Evolutionary conservation across 2,329 filamentous ascomycete genomes (phyloP).

Genomic region (Microthyrium microscopicum): DNA sequence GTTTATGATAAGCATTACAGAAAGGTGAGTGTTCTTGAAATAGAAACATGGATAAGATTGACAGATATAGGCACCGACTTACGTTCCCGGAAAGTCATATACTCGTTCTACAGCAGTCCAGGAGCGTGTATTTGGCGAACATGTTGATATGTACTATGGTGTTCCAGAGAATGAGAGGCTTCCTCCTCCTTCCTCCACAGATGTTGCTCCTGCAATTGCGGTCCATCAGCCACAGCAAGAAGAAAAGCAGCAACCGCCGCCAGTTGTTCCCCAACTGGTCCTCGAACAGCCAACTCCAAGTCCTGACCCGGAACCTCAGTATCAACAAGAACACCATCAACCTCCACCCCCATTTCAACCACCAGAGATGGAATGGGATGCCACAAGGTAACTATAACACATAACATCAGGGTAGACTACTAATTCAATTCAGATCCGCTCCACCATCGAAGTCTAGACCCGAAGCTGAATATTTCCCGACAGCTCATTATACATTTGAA

Average conservation of each 20-base stretch:
- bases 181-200: not conserved
- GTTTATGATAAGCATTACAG: slow-evolving; percentile 81
- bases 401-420: not conserved
- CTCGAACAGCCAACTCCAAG: slow-evolving; percentile 27
- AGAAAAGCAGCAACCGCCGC: slow-evolving; percentile 10
- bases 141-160: slow-evolving; percentile 10
- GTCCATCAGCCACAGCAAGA: slow-evolving; percentile 13
- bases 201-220: slow-evolving; percentile 4
- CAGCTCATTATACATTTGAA: slow-evolving; percentile 69
- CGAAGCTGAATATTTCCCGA: slow-evolving; percentile 72
- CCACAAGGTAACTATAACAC: slow-evolving; percentile 32
- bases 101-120: slow-evolving; percentile 10
- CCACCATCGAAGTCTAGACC: slow-evolving; percentile 53
- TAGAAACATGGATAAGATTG: not conserved
- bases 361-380: slow-evolving; percentile 46
- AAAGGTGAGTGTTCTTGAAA: slow-evolving; percentile 14
- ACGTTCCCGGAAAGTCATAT: slow-evolving; percentile 6
- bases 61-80: slow-evolving; percentile 1
- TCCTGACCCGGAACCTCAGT: slow-evolving; percentile 22
- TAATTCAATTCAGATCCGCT: slow-evolving; percentile 15
- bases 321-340: slow-evolving; percentile 24
- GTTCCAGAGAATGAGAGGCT: slow-evolving; percentile 2
- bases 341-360: slow-evolving; percentile 31
- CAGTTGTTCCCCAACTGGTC: not conserved
- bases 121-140: slow-evolving; percentile 18